Evolutionary conservation across 371 early-diverging fungal species (phyloP), one percentile per base, ranked within the genome.

Genomic region (Circinella umbellata): DNA sequence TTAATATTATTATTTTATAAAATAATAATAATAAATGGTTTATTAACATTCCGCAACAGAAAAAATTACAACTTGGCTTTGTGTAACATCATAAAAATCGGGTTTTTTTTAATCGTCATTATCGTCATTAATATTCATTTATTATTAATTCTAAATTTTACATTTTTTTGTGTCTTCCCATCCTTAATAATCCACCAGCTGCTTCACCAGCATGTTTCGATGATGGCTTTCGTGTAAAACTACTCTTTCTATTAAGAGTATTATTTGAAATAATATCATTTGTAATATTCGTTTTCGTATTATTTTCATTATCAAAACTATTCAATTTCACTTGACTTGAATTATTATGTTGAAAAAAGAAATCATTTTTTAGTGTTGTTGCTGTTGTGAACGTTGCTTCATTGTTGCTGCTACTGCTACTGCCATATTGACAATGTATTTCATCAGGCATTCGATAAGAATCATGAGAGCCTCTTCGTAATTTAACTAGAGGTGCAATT

Each of bases 131-230:
- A 53, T 53, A 53, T 53, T 6, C 15, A 6, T 6, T n/a, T 53
- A 18, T 53, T 15, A n/a, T 53, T 15, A 53, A 53, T n/a, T 53
- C 15, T 1, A 15, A 53, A 4, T 6, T 15, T 11, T 42, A 42
- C 42, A 42, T 42, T 42, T 9, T 53, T 18, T 47, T 11, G 14
- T 63, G 18, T 63, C 36, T 35, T 3, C 53, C 17, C 60, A 67
- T 67, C 68, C 60, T 67, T 35, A 59, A 36, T n/a, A 59, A 17
- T 48, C 69, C 69, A 17, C 69, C 69, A 17, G 62, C 69, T 34
- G 69, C 63, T 55, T 69, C 69, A 11, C 69, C 69, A 9, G 69
- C 69, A 63, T 69, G 69, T 55, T 38, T 39, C 53, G 63, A 42
- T 1, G 27, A 27, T 27, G 27, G 2, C 2, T 27, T 27, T 27